Percentiles rank a stretch among this genome's conserved stretches.
These are phyloP conservation scores for Trypanosoma grayi DNA, from an alignment of 208 protist genomes.

Conservation along the genomic window DNA sequence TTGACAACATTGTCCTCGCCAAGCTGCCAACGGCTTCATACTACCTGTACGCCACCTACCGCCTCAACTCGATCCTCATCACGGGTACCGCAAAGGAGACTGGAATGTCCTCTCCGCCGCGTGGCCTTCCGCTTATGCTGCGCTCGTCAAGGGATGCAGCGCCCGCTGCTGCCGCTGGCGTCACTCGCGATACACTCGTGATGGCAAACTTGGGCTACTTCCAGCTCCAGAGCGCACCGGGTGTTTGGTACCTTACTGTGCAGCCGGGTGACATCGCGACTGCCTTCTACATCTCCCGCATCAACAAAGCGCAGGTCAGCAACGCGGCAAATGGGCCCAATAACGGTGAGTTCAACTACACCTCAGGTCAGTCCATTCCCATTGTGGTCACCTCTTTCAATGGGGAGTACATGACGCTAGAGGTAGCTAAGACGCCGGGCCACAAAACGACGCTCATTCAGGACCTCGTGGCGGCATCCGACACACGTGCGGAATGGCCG, in stretches of 20 bases:
- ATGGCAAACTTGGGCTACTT: constrained; percentile 98
- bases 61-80: constrained; percentile 89
- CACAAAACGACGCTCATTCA: constrained; percentile 3
- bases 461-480: constrained; percentile 4
- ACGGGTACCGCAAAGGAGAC: constrained; percentile 60
- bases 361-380: constrained; percentile 33
- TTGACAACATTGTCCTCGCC: constrained; percentile 96
- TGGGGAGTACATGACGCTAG: constrained; percentile 36
- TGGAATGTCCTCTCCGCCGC: constrained; percentile 22
- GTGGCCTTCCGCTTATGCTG: constrained; percentile 84
- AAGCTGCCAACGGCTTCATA: constrained; percentile 35
- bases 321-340: constrained; percentile 2
- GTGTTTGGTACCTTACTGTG: constrained; percentile 82
- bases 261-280: constrained; percentile 51
- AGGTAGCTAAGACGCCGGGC: constrained; percentile 19
- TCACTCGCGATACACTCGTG: constrained; percentile 92
- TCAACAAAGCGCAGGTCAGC: constrained; percentile 18
- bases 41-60: constrained; percentile 72
- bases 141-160: constrained; percentile 14
- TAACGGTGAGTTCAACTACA: constrained; percentile 7
- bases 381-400: constrained; percentile 59
- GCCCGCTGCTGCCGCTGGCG: not conserved
- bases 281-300: constrained; percentile 51
- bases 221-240: constrained; percentile 93
- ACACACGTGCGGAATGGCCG: constrained; percentile 34